Conservation (phyloP, 2,329 filamentous ascomycete genomes). For the Alternaria angustiovoidea region DNA sequence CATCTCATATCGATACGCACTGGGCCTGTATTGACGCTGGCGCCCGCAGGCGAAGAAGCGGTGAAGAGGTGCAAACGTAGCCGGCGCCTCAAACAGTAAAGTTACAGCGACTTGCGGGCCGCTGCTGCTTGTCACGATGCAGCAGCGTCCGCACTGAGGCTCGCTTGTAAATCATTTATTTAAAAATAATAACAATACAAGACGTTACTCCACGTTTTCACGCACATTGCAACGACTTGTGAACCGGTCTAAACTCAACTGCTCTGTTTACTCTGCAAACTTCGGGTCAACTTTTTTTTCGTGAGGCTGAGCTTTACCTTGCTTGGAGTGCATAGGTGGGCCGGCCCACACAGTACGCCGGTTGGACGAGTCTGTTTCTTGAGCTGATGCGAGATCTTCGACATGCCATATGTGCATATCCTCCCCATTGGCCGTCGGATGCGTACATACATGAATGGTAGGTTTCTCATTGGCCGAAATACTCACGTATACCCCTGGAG, state of each 20-base stretch:
- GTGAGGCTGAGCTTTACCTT: conserved; percentile 23
- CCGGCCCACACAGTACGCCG: conserved; percentile 26
- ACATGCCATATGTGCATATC: conserved; percentile 29
- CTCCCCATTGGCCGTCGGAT: conserved; percentile 28
- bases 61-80: conserved; percentile 45
- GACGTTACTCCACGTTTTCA: not conserved
- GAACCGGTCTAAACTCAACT: not conserved
- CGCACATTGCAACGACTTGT: not conserved
- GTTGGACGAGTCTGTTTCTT: conserved; percentile 27
- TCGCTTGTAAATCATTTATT: conserved; percentile 19
- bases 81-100: conserved; percentile 30
- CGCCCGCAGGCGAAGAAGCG: conserved; percentile 44
- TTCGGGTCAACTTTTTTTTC: conserved; percentile 15
- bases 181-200: conserved; percentile 5
- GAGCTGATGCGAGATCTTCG: conserved; percentile 25
- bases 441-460: conserved; percentile 13
- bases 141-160: conserved; percentile 22
- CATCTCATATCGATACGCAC: conserved; percentile 41
- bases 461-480: conserved; percentile 7
- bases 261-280: not conserved
- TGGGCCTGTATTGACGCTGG: conserved; percentile 25
- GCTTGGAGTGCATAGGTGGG: conserved; percentile 30
- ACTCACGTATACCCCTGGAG: not conserved
- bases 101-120: conserved; percentile 33
- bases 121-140: conserved; percentile 36